Base-by-base conservation (phyloP, 352 stramenopile species). In the Pythium scleroteichum region DNA sequence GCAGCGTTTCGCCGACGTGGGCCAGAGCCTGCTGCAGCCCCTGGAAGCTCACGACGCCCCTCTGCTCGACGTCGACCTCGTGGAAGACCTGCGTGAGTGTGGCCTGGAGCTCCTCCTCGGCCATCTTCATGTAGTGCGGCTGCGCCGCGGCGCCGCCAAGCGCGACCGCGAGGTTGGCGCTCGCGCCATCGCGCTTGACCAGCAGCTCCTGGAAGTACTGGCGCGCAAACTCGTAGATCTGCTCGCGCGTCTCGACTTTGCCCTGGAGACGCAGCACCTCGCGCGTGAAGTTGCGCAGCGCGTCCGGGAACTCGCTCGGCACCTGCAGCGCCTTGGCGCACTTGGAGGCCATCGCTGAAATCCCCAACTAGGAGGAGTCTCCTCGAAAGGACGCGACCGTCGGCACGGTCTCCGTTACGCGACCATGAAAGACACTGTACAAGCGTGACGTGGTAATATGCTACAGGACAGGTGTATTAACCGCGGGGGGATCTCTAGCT, bases 221-320 rank as follows among this genome's bases (percentile, higher is more conserved):
- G 26, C 63, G 62, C 13, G 75, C 85, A 29, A 89, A 94, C 64
- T 88, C 72, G 44, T 88, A 88, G 52, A 94, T 92, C 57, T 79
- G 78, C 40, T 92, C 85, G 46, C 83, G 84, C 5, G 80, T 88
- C 65, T 92, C 82, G 14, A 94, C 62, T 51, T 90, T 91, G 49
- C 82, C 77, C 67, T 96, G 87, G n/a, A 85, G 78, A 19, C 86
- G 82, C 53, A 96, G 61, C 40, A 93, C 78, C 40, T 96, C 86
- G 23, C 87, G 84, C 17, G 87, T 76, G 51, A 96, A 90, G 44
- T 76, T 78, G 22, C 82, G 79, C 59, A 96, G 59, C 38, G 92
- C 57, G 22, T 89, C 80, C 9, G 82, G 81, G 44, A 96, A 94
- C 14, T 86, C 79, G 6, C 52, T 54, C 20, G 85, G 86, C 45